Conservation (phyloP, 306 rosid species). For the Spatholobus suberectus region DNA sequence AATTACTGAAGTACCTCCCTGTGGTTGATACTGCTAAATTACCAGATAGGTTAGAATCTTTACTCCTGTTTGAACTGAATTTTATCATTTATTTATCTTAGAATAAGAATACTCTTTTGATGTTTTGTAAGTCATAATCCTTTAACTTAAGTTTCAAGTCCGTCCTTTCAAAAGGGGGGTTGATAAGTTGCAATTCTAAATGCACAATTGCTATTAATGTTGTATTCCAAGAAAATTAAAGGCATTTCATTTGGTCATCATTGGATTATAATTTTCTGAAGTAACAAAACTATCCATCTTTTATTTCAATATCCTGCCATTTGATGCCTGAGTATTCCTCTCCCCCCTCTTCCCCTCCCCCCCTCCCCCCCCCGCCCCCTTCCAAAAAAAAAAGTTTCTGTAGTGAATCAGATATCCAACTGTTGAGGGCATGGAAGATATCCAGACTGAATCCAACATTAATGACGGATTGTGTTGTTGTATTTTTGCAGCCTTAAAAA, state of each 20-base stretch:
- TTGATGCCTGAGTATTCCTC: constrained; percentile 15
- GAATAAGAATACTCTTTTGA: constrained; percentile 4
- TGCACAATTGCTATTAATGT: not conserved
- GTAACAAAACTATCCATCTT: not conserved
- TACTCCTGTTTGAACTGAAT: constrained; percentile 23
- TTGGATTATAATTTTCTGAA: not conserved
- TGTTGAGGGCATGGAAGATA: constrained; percentile 3
- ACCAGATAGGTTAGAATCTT: constrained; percentile 74
- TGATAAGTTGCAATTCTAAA: not conserved
- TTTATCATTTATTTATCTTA: constrained; percentile 22
- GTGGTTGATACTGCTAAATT: constrained; percentile 63
- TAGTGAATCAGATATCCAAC: constrained; percentile 9
- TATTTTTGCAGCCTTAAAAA: constrained; percentile 71
- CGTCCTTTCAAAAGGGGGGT: not conserved
- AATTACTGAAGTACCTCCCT: constrained; percentile 78
- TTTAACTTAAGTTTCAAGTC: constrained; percentile 17
- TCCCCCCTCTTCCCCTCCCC: no score
- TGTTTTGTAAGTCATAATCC: constrained; percentile 13
- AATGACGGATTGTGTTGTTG: constrained; percentile 40
- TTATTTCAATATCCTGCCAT: not conserved
- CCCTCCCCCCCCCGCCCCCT: no score
- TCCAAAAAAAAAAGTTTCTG: not conserved
- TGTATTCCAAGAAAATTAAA: constrained; percentile 5
- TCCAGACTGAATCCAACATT: constrained; percentile 13
- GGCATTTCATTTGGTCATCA: not conserved